Percentiles rank a stretch among this genome's conserved stretches.
Evolutionary conservation across 2,329 filamentous ascomycete genomes (phyloP).

Genomic region (Penicillium sp.): DNA sequence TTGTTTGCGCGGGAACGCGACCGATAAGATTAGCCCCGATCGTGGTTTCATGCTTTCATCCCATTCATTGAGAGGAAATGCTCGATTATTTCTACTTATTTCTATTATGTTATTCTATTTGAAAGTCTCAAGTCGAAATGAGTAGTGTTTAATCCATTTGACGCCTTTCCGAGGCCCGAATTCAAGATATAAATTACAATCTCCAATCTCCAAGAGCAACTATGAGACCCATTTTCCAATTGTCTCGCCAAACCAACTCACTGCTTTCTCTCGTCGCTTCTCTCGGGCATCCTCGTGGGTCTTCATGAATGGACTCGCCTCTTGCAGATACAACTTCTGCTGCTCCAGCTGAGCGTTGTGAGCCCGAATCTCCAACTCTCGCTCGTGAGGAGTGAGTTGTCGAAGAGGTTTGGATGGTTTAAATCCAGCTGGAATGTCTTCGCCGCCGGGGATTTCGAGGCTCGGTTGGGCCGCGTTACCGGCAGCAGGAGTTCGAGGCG

Average conservation of each 20-base stretch:
- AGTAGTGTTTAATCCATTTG: not conserved
- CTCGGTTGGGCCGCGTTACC: constrained; percentile 9
- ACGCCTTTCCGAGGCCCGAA: not conserved
- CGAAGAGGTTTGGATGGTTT: constrained; percentile 37
- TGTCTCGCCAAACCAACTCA: constrained; percentile 42
- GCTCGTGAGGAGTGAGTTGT: constrained; percentile 43
- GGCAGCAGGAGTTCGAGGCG: constrained; percentile 10
- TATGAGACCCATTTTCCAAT: constrained; percentile 40
- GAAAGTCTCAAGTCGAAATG: too few relatives aligned
- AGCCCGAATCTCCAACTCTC: constrained; percentile 41
- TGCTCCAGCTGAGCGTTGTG: constrained; percentile 37
- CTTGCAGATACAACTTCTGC: constrained; percentile 33
- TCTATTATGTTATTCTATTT: too few relatives aligned
- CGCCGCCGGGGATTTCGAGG: constrained; percentile 35
- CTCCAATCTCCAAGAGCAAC: too few relatives aligned
- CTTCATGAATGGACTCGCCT: constrained; percentile 35
- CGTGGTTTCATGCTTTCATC: too few relatives aligned
- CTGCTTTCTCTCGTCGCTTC: constrained; percentile 37
- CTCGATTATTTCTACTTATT: too few relatives aligned
- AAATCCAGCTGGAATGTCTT: constrained; percentile 32
- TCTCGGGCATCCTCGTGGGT: constrained; percentile 33
- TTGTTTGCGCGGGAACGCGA: constrained; percentile 25
- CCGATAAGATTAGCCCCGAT: constrained; percentile 24
- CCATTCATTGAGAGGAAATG: too few relatives aligned
- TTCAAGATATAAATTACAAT: not conserved